phyloP scores from a whole-genome alignment of 139 green algal genomes.

The Chlorella sp. region DNA sequence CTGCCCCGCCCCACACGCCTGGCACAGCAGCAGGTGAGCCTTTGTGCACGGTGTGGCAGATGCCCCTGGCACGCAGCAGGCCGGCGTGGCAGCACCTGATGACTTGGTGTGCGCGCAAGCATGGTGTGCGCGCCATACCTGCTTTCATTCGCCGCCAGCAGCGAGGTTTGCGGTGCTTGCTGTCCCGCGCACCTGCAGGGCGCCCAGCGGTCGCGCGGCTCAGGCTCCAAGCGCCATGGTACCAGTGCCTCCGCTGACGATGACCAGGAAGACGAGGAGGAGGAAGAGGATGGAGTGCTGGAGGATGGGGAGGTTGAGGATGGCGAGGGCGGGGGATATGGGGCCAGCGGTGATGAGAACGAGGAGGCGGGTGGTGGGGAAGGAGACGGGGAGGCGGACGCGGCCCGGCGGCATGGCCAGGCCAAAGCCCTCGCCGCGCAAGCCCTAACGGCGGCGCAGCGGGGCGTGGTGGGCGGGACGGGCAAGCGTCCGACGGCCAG shows the following conservation, averaged over 20 bases:
- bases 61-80: not conserved
- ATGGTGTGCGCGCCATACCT: not conserved
- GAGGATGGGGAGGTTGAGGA: no score
- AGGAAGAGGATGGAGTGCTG: no score
- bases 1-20: not conserved
- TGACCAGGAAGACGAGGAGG: no score
- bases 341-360: not conserved
- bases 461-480: not conserved
- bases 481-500: not conserved
- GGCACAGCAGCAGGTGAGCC: not conserved
- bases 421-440: no score
- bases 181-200: no score
- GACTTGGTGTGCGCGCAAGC: not conserved
- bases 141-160: not conserved
- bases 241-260: no score
- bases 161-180: no score
- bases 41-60: not conserved
- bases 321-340: no score
- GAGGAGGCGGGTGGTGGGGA: no score
- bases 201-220: no score
- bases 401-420: not conserved
- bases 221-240: no score
- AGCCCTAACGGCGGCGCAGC: not conserved
- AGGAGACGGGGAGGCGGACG: no score
- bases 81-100: not conserved